Conservation (phyloP, 2,329 filamentous ascomycete species). For the Chaetothyriales sp. region DNA sequence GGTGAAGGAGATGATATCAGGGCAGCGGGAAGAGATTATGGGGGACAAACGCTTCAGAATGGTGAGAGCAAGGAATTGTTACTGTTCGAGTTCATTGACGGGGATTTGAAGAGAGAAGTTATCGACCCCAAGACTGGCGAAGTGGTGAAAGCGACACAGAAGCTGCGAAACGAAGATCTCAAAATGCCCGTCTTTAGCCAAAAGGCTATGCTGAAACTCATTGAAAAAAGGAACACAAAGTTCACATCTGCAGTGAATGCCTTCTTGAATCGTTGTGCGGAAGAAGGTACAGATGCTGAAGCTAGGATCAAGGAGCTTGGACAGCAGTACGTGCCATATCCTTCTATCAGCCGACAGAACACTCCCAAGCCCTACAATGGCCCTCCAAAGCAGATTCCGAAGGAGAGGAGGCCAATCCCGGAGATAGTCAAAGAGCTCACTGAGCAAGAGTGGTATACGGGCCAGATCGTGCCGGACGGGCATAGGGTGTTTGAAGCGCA, state of each 20-base stretch:
- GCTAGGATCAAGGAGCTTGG: conserved; percentile 45
- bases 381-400: conserved; percentile 59
- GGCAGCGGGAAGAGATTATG: conserved; percentile 30
- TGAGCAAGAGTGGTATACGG: conserved; percentile 69
- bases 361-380: conserved; percentile 30
- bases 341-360: conserved; percentile 28
- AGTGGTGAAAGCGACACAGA: conserved; percentile 50
- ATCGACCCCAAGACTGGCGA: conserved; percentile 57
- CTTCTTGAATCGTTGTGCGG: conserved; percentile 61
- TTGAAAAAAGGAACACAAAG: conserved; percentile 76
- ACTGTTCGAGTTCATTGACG: conserved; percentile 84
- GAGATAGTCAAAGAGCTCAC: conserved; percentile 79
- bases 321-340: conserved; percentile 47
- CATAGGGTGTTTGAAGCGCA: conserved; percentile 84
- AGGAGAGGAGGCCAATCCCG: conserved; percentile 61
- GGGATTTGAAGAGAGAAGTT: conserved; percentile 71
- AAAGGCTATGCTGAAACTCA: conserved; percentile 75
- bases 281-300: conserved; percentile 50
- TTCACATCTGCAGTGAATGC: conserved; percentile 61
- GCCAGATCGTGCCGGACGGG: conserved; percentile 84
- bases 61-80: conserved; percentile 49
- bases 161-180: conserved; percentile 59
- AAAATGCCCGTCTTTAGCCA: conserved; percentile 89
- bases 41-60: conserved; percentile 23
- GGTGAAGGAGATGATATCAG: conserved; percentile 53